Percentiles rank a stretch among this genome's conserved stretches.
phyloP scores from a whole-genome alignment of 305 asterid species.

The Fraxinus baroniana region DNA sequence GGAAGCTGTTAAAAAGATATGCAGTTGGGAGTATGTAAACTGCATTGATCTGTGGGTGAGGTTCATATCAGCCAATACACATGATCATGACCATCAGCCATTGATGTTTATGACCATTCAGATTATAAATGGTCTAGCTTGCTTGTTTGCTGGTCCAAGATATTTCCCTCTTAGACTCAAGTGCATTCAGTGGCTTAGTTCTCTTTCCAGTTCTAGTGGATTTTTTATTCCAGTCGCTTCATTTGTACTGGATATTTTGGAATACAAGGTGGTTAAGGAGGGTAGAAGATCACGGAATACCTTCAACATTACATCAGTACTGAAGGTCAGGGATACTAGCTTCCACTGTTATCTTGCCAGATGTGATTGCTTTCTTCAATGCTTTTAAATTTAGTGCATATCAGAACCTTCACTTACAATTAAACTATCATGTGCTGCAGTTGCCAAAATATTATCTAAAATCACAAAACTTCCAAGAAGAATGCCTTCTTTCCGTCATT shows the following conservation, averaged over 20 bases:
- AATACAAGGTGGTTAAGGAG: slow-evolving; percentile 66
- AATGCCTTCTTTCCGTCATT: slow-evolving; percentile 58
- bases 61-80: slow-evolving; percentile 61
- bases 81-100: slow-evolving; percentile 58
- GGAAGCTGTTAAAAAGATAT: slow-evolving; percentile 71
- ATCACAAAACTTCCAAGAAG: slow-evolving; percentile 69
- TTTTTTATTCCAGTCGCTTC: slow-evolving; percentile 75
- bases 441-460: slow-evolving; percentile 72
- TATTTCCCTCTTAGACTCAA: slow-evolving; percentile 84
- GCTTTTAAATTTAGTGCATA: slow-evolving; percentile 15
- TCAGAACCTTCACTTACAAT: slow-evolving; percentile 18
- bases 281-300: slow-evolving; percentile 48
- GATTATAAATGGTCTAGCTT: slow-evolving; percentile 69
- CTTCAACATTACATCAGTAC: slow-evolving; percentile 45
- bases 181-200: slow-evolving; percentile 83
- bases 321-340: slow-evolving; percentile 58
- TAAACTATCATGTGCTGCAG: slow-evolving; percentile 46
- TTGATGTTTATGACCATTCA: slow-evolving; percentile 55
- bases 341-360: slow-evolving; percentile 4
- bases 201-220: slow-evolving; percentile 67
- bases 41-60: slow-evolving; percentile 83
- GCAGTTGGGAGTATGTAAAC: slow-evolving; percentile 83
- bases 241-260: slow-evolving; percentile 68
- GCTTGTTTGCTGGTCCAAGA: slow-evolving; percentile 82
- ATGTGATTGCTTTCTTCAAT: slow-evolving; percentile 3